Conservation (phyloP, 441 rosid species). For the Gossypium davidsonii region DNA sequence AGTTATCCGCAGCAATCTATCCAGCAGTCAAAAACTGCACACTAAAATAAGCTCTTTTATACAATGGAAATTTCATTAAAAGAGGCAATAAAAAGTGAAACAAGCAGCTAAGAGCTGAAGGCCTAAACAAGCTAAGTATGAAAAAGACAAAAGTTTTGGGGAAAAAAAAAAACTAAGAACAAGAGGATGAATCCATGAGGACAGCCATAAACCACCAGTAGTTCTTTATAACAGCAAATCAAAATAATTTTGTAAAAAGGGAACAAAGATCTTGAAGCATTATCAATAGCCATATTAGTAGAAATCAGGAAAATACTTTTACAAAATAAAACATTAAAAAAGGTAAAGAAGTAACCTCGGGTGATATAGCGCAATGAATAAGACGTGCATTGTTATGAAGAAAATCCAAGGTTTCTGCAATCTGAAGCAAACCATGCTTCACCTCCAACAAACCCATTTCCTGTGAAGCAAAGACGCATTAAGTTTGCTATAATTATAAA, state of each 20-base stretch:
- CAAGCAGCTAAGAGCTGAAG: neutral
- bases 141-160: neutral
- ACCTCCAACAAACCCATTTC: slow-evolving; percentile 95
- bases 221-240: neutral
- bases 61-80: neutral
- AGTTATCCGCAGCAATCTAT: neutral
- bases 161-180: neutral
- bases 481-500: neutral
- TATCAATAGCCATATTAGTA: neutral
- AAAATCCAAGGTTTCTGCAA: slow-evolving; percentile 90
- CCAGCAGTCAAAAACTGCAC: neutral
- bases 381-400: slow-evolving; percentile 86
- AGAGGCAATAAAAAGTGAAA: neutral
- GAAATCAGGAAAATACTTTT: neutral
- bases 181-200: neutral
- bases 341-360: slow-evolving; percentile 52
- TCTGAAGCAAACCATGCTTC: slow-evolving; percentile 91
- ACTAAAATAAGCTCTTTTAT: neutral
- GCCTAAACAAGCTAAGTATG: neutral
- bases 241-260: neutral
- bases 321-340: neutral
- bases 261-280: neutral
- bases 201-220: neutral
- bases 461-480: slow-evolving; percentile 34
- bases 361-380: slow-evolving; percentile 79